A percentile compares a stretch with the other conserved stretches of the same genome.
phyloP scores from a whole-genome alignment of 2,329 filamentous ascomycete genomes.

The Penicillium carneum region DNA sequence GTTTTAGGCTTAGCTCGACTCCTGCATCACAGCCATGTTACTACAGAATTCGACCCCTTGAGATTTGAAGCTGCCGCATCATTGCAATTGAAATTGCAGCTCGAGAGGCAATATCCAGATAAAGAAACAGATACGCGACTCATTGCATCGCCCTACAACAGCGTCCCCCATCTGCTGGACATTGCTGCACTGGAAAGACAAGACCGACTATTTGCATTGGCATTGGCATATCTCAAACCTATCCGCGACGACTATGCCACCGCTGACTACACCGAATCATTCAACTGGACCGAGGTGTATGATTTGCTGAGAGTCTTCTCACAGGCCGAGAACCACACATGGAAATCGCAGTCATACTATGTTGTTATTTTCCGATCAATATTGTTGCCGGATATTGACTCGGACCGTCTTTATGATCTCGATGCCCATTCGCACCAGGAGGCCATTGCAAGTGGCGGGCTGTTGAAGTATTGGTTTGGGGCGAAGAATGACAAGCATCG shows the following conservation, averaged over 20 bases:
- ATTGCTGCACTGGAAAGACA: conserved; percentile 70
- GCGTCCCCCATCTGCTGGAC: conserved; percentile 74
- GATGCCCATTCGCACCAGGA: conserved; percentile 82
- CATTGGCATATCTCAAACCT: conserved; percentile 70
- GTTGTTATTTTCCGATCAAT: conserved; percentile 82
- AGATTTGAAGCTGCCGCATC: conserved; percentile 48
- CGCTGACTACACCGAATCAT: conserved; percentile 72
- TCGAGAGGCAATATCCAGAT: background rate
- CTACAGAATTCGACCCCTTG: conserved; percentile 44
- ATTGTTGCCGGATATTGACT: conserved; percentile 71
- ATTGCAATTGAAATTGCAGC: conserved; percentile 38
- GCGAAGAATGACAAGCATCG: conserved; percentile 70
- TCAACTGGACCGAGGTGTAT: conserved; percentile 77
- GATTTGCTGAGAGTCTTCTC: conserved; percentile 63
- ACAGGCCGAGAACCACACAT: conserved; percentile 58
- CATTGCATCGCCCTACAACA: conserved; percentile 78
- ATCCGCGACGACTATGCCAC: conserved; percentile 77
- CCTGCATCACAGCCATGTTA: conserved; percentile 43
- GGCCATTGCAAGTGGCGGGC: conserved; percentile 77
- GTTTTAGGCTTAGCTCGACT: conserved; percentile 25
- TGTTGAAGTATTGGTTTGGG: conserved; percentile 95
- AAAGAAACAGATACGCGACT: conserved; percentile 52
- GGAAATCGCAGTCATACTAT: conserved; percentile 74
- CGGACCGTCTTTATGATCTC: conserved; percentile 71
- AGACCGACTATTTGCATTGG: conserved; percentile 73